phyloP scores from a whole-genome alignment of 169 alveolate species.

The Cryptosporidium viatorum region DNA sequence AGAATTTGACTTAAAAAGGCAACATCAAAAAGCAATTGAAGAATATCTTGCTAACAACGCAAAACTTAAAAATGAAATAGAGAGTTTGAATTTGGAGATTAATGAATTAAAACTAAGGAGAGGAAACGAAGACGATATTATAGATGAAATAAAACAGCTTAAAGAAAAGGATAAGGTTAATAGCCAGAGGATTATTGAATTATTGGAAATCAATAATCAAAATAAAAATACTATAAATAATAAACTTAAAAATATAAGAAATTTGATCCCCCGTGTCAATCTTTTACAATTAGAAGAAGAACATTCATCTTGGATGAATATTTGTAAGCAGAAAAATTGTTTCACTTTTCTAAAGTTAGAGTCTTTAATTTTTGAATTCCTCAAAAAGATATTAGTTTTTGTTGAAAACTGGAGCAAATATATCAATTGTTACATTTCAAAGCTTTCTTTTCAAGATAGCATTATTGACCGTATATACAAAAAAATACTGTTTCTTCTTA shows the following conservation, averaged over 20 bases:
- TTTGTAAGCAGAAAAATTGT: slow-evolving; percentile 1
- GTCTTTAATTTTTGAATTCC: not conserved
- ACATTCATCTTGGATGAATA: slow-evolving; percentile 14
- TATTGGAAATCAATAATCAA: not conserved
- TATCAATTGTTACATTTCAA: not conserved
- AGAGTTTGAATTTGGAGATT: not conserved
- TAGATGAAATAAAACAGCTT: slow-evolving; percentile 3
- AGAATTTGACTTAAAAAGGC: slow-evolving; percentile 71
- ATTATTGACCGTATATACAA: not conserved
- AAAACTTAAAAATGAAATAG: slow-evolving; percentile 23
- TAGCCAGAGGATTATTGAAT: not conserved
- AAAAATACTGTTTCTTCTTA: slow-evolving; percentile 3
- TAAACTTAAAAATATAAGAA: not conserved
- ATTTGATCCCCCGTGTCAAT: not conserved
- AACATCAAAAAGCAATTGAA: slow-evolving; percentile 33
- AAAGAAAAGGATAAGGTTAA: slow-evolving; percentile 28
- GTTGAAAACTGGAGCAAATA: not conserved
- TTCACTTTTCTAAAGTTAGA: not conserved
- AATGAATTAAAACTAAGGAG: not conserved
- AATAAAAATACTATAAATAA: not conserved
- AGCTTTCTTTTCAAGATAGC: not conserved
- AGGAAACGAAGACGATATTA: not conserved
- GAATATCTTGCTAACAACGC: not conserved
- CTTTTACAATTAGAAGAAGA: slow-evolving; percentile 16
- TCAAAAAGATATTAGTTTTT: not conserved